Evolutionary conservation across 805 yeast genomes (phyloP), one percentile per base, ranked within the genome.

Genomic region (Metschnikowia drakensbergensis): DNA sequence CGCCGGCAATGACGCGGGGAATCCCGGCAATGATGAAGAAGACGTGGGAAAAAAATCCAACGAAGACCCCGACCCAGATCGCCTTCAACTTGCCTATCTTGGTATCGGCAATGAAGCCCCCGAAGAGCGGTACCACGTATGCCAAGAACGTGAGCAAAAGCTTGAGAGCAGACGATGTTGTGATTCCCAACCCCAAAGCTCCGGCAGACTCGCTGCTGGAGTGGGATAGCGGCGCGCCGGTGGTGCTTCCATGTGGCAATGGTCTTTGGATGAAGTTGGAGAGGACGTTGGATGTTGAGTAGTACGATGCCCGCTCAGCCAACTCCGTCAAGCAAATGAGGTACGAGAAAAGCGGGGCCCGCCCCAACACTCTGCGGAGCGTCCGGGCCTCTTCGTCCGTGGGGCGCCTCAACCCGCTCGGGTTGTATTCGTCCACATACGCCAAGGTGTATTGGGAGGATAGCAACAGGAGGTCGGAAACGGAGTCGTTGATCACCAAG

Each of bases 241-340:
- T 75, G 26, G 73, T 72, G 13, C 78, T 74, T 39, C 76, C 76
- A 33, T 58, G 60, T 10, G 82, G 82, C 41, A 77, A 62, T n/a
- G 79, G 77, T 63, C 80, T 69, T 64, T 74, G 77, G 48, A 77
- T 70, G 54, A 77, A 77, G 58, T 78, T 78, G 29, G 76, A 62
- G 47, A 77, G 66, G 40, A 74, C 59, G 55, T 74, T 75, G 35
- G 66, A 57, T 7, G 69, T 68, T 25, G 81, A 79, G 54, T 75
- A 78, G 57, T 77, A 78, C 5, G 81, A 76, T 46, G 79, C 82
- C 65, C 82, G 70, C 62, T 78, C 82, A 17, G 81, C 79, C 54
- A 78, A 74, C 55, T 79, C 83, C 4, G 47, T 43, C 27, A 51
- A 42, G 49, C 65, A 81, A 49, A 83, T 75, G 46, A 81, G 65